Percentiles rank a stretch among this genome's conserved stretches.
phyloP scores from a whole-genome alignment of 2,329 filamentous ascomycete genomes.

The Neophaeococcomyces mojaviensis region DNA sequence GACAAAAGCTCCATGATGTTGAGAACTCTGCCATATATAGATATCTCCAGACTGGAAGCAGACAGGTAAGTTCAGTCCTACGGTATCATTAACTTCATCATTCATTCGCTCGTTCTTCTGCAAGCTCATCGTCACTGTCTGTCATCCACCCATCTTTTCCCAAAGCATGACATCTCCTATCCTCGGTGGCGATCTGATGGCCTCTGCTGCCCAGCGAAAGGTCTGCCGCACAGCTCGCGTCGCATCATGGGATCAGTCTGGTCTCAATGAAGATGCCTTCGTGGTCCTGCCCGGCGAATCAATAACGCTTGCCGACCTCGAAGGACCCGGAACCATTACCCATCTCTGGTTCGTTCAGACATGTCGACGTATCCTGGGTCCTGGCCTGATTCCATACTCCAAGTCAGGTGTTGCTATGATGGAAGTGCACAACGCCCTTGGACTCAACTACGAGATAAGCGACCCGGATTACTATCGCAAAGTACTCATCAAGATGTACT shows the following conservation, averaged over 20 bases:
- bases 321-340: slow-evolving; percentile 29
- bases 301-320: slow-evolving; percentile 26
- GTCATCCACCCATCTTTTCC: not conserved
- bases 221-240: slow-evolving; percentile 24
- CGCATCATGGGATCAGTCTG: slow-evolving; percentile 28
- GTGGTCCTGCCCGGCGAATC: slow-evolving; percentile 28
- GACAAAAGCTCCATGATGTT: no score
- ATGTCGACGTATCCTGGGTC: slow-evolving; percentile 29
- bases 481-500: slow-evolving; percentile 31
- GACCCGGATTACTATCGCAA: slow-evolving; percentile 33
- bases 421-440: slow-evolving; percentile 28
- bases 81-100: no score
- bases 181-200: not conserved
- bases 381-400: slow-evolving; percentile 28
- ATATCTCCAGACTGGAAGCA: no score
- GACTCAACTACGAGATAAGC: slow-evolving; percentile 28
- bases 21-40: no score
- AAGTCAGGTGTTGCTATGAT: slow-evolving; percentile 32
- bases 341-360: slow-evolving; percentile 30
- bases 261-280: slow-evolving; percentile 29
- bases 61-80: no score
- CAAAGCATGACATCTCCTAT: not conserved
- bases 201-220: not conserved
- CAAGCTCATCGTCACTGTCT: no score
- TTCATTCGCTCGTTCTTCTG: no score